A percentile compares a stretch with the other conserved stretches of the same genome.
phyloP scores from a whole-genome alignment of 2,329 filamentous ascomycete species.

The Diaporthe destruens region DNA sequence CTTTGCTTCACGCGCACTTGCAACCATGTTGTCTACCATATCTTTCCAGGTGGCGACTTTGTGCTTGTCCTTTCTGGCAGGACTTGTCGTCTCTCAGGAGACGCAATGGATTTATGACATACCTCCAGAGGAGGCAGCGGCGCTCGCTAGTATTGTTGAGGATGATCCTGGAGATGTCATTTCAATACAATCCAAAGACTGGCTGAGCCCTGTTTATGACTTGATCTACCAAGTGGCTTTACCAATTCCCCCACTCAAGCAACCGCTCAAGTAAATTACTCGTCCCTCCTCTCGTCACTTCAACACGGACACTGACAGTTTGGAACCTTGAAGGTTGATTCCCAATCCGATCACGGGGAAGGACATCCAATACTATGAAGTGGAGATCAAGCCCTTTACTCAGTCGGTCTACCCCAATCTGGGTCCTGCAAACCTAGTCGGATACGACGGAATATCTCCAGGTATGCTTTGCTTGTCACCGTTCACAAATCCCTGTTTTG shows the following conservation, averaged over 20 bases:
- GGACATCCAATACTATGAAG: conserved; percentile 53
- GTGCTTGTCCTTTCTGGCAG: not conserved
- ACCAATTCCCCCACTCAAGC: conserved; percentile 59
- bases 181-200: conserved; percentile 42
- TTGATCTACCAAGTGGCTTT: conserved; percentile 56
- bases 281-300: not conserved
- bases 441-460: conserved; percentile 67
- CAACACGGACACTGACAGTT: not conserved
- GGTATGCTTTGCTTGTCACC: too few species aligned
- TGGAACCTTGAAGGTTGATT: conserved; percentile 46
- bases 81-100: conserved; percentile 38
- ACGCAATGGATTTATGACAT: conserved; percentile 42
- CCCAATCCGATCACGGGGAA: conserved; percentile 53
- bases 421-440: conserved; percentile 50
- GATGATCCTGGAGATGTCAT: conserved; percentile 43
- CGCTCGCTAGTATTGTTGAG: conserved; percentile 44
- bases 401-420: conserved; percentile 55
- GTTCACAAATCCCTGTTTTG: too few species aligned
- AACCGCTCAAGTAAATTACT: conserved; percentile 54
- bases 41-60: not conserved
- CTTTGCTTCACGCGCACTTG: not conserved
- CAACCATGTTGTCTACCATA: not conserved
- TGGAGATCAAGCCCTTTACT: conserved; percentile 50
- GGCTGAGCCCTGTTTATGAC: conserved; percentile 52
- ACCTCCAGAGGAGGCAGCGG: conserved; percentile 43